A percentile compares a stretch with the other conserved stretches of the same genome.
Evolutionary conservation across 108 stramenopile species (phyloP).

Genomic region (Aurantiochytrium sp.): DNA sequence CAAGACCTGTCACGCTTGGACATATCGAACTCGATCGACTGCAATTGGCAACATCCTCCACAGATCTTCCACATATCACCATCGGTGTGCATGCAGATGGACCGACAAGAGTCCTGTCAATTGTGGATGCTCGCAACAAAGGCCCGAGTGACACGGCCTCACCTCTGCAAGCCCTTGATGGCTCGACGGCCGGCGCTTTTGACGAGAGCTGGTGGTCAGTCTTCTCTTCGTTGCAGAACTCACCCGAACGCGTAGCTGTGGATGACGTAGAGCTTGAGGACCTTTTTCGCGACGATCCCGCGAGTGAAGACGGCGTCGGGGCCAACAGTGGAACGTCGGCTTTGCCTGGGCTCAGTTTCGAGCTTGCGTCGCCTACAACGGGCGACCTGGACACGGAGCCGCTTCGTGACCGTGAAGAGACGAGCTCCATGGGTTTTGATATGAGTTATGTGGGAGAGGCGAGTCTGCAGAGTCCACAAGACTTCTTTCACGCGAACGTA

Average conservation of each 20-base stretch:
- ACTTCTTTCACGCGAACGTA: not conserved
- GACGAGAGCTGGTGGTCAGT: not conserved
- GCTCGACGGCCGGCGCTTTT: not conserved
- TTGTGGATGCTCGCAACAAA: conserved; percentile 14
- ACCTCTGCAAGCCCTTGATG: not conserved
- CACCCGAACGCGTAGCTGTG: not conserved
- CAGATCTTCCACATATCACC: not conserved
- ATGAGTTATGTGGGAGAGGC: not conserved
- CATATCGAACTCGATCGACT: not conserved
- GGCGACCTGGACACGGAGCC: not conserved
- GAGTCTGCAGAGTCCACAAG: not conserved
- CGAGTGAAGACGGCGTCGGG: too few species aligned
- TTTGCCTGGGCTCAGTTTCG: not conserved
- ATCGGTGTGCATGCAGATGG: conserved; percentile 10
- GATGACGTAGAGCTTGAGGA: not conserved
- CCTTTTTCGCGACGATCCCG: not conserved
- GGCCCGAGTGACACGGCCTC: not conserved
- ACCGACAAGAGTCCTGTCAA: not conserved
- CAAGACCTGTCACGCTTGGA: not conserved
- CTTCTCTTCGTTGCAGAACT: not conserved
- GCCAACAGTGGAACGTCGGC: too few species aligned
- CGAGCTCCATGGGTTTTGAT: not conserved
- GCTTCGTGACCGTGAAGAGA: not conserved
- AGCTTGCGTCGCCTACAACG: not conserved
- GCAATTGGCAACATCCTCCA: not conserved